These are phyloP conservation scores for Hyphopichia khmerensis DNA, from an alignment of 1,139 yeast species.

Conservation along the genomic window DNA sequence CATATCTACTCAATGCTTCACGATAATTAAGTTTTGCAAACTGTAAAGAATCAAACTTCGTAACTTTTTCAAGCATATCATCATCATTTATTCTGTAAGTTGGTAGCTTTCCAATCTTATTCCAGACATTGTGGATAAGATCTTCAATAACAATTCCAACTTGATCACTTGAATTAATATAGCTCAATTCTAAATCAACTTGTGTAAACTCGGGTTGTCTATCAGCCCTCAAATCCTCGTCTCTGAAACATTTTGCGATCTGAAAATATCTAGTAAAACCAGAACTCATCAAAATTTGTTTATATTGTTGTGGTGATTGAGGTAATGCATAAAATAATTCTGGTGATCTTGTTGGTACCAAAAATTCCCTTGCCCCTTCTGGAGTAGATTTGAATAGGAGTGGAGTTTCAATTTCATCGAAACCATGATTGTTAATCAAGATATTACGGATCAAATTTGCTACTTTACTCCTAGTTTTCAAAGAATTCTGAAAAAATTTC, in stretches of 20 bases:
- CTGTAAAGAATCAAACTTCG: constrained; percentile 13
- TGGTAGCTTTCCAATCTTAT: constrained; percentile 37
- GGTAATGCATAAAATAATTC: constrained; percentile 83
- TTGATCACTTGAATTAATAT: constrained; percentile 61
- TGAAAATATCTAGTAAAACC: constrained; percentile 87
- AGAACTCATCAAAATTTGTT: constrained; percentile 90
- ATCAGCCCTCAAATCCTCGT: constrained; percentile 91
- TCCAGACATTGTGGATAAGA: constrained; percentile 59
- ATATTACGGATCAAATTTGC: constrained; percentile 53
- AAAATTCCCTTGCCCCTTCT: constrained; percentile 94
- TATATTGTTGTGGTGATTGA: constrained; percentile 97
- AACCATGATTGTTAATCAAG: constrained; percentile 46
- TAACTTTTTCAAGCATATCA: constrained; percentile 22
- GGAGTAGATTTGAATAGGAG: constrained; percentile 92
- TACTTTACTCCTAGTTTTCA: constrained; percentile 61
- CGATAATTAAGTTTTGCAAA: constrained; percentile 56
- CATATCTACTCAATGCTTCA: constrained; percentile 72
- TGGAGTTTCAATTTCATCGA: constrained; percentile 91
- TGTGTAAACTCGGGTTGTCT: constrained; percentile 98
- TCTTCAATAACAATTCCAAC: constrained; percentile 67
- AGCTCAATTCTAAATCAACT: constrained; percentile 91
- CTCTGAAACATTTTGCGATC: constrained; percentile 90
- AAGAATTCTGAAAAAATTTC: constrained; percentile 55
- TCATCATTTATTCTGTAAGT: constrained; percentile 30
- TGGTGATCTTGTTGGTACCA: constrained; percentile 80